Percentiles rank a stretch among this genome's conserved stretches.
Conservation (phyloP, 768 basidiomycete genomes). For the Lactarius deliciosus region DNA sequence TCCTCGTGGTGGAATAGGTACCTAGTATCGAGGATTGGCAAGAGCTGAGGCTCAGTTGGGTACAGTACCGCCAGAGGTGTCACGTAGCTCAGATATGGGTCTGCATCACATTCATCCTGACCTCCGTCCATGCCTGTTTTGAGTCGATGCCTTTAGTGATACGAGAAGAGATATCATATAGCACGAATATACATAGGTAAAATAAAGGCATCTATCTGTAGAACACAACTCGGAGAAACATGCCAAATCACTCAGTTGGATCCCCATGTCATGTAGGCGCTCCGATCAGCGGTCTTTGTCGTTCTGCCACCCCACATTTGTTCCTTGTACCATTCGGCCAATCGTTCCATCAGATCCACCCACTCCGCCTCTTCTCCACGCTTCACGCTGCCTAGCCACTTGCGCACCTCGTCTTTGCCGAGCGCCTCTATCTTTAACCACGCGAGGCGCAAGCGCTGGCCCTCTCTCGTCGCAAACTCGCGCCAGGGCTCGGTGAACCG, state of each 20-base stretch:
- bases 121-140: no score
- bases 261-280: no score
- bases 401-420: conserved; percentile 35
- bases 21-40: no score
- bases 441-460: conserved; percentile 40
- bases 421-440: conserved; percentile 49
- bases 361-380: conserved; percentile 39
- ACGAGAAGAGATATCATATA: neutral
- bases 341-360: conserved; percentile 44
- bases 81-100: no score
- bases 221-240: no score
- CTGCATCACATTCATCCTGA: no score
- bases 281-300: neutral
- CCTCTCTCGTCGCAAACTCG: conserved; percentile 33
- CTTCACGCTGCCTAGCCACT: conserved; percentile 50
- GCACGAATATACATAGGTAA: no score
- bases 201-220: no score
- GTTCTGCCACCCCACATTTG: neutral
- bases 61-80: no score
- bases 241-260: no score
- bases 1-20: no score
- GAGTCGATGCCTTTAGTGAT: neutral
- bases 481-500: conserved; percentile 49
- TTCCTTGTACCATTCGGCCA: neutral
- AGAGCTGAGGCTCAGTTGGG: no score